Evolutionary conservation across 2,329 filamentous ascomycete species (phyloP).

Genomic region (Lasiodiplodia sp.): DNA sequence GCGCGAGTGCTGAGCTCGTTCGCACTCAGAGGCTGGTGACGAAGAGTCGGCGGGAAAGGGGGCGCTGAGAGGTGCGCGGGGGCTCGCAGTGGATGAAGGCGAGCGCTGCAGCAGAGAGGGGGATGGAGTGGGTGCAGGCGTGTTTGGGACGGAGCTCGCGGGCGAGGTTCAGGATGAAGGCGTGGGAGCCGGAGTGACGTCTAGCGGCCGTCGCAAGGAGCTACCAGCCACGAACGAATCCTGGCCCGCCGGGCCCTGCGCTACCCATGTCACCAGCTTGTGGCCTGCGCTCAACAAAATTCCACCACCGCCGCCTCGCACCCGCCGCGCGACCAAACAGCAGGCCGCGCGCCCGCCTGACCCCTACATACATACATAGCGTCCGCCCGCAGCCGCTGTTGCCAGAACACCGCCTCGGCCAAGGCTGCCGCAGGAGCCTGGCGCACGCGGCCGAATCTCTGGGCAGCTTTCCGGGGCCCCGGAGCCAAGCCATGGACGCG

Average conservation of each 20-base stretch:
- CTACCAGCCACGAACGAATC: slow-evolving; percentile 12
- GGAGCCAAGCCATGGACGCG: slow-evolving; percentile 21
- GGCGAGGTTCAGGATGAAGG: slow-evolving; percentile 9
- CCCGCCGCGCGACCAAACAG: neutral
- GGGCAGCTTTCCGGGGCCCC: slow-evolving; percentile 10
- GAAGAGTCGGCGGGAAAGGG: slow-evolving; percentile 1
- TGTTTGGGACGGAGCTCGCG: slow-evolving; percentile 3
- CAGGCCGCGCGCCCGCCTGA: slow-evolving; percentile 19
- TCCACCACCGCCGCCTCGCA: neutral
- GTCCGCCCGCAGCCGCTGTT: neutral
- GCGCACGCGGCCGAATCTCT: neutral
- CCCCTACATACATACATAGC: neutral
- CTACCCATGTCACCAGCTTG: slow-evolving; percentile 2
- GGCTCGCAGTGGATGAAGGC: neutral
- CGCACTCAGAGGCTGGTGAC: slow-evolving; percentile 18
- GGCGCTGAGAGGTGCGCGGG: neutral
- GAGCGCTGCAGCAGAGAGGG: neutral
- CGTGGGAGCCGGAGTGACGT: slow-evolving; percentile 15
- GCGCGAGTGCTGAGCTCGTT: slow-evolving; percentile 24
- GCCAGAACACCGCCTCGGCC: slow-evolving; percentile 7
- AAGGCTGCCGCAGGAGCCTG: slow-evolving; percentile 14
- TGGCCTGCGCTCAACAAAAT: slow-evolving; percentile 22
- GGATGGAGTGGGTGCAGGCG: neutral
- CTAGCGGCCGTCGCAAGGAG: slow-evolving; percentile 22
- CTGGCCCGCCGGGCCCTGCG: neutral